Base-by-base conservation (phyloP, 2,329 filamentous ascomycete genomes). In the Penicillium psychrosexuale region DNA sequence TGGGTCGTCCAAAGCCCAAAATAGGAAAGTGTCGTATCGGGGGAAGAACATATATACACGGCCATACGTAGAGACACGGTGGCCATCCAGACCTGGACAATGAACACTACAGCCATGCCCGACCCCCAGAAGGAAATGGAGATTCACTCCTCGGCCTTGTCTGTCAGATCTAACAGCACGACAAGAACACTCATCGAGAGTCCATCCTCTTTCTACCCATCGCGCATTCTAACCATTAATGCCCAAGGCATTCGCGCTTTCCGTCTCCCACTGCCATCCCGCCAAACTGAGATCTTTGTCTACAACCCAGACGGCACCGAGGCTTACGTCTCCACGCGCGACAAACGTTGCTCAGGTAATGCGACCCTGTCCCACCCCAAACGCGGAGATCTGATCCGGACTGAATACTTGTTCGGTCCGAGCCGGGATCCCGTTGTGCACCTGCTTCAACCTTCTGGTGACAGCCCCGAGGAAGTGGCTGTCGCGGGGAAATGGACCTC, bases 381-480 rank as follows among this genome's bases (percentile, higher is more conserved):
- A 17, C 39, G 54, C 7, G 69, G 67, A 8, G 60, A 63, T 5
- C 68, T 77, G 5, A 62, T 84, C n/a, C 79, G 76, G 58, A 86
- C 83, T 0, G 78, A 75, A 3, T 86, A 86, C 69, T 79, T 78
- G 59, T 84, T 80, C 62, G 83, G 84, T 0, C 82, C 82, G 1
- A 75, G 75, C 38, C 75, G 76, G 2, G 76, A 80, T 7, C 83
- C 84, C 3, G 68, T 76, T 40, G 69, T 87, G 24, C 62, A 65
- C 3, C 57, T 75, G n/a, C 59, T 66, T 44, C 40, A 61, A 15
- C 65, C 72, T 5, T 61, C 69, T 8, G 66, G 37, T 51, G 13
- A 49, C 13, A 13, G 24, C 4, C 11, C 34, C 5, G 46, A 56
- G 8, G 58, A 67, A 19, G 64, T 77, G 37, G 70, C 69, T 47